A percentile compares a stretch with the other conserved stretches of the same genome.
These are phyloP conservation scores for Elsinoe arachidis DNA, from an alignment of 2,329 filamentous ascomycete genomes.

Conservation along the genomic window DNA sequence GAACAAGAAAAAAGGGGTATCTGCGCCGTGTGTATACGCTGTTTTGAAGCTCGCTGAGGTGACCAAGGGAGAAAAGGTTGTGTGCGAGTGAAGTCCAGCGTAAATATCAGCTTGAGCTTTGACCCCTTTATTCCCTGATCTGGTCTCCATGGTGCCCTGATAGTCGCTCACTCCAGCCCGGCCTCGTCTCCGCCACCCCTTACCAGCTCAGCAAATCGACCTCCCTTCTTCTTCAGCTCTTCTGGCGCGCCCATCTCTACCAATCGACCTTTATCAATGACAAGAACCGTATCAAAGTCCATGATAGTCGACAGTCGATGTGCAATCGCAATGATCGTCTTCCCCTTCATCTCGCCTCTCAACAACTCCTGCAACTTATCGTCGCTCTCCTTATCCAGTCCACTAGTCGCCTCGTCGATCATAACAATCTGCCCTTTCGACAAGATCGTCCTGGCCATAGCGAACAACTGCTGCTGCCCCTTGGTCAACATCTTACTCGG, in stretches of 20 bases:
- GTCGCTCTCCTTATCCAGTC: slow-evolving; percentile 23
- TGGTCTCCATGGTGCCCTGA: neutral
- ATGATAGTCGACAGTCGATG: slow-evolving; percentile 50
- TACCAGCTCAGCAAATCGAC: slow-evolving; percentile 15
- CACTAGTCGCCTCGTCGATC: slow-evolving; percentile 37
- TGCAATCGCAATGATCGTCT: slow-evolving; percentile 52
- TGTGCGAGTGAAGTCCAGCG: neutral
- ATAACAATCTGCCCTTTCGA: slow-evolving; percentile 36
- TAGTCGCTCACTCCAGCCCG: neutral
- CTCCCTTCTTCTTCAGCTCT: slow-evolving; percentile 18
- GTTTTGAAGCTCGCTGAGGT: neutral
- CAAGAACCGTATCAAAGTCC: slow-evolving; percentile 44
- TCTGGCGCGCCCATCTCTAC: slow-evolving; percentile 32
- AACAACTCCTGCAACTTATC: slow-evolving; percentile 24
- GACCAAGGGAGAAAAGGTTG: neutral
- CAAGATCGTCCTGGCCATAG: slow-evolving; percentile 40
- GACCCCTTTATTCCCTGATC: neutral
- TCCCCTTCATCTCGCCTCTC: slow-evolving; percentile 43
- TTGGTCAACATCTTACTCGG: slow-evolving; percentile 28
- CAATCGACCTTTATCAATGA: slow-evolving; percentile 43
- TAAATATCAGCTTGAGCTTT: neutral
- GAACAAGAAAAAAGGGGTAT: neutral
- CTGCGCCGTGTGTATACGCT: neutral
- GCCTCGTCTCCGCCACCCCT: slow-evolving; percentile 3
- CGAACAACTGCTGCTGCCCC: slow-evolving; percentile 45